Base-by-base conservation (phyloP, 441 rosid species). In the Euphorbia celastroides region DNA sequence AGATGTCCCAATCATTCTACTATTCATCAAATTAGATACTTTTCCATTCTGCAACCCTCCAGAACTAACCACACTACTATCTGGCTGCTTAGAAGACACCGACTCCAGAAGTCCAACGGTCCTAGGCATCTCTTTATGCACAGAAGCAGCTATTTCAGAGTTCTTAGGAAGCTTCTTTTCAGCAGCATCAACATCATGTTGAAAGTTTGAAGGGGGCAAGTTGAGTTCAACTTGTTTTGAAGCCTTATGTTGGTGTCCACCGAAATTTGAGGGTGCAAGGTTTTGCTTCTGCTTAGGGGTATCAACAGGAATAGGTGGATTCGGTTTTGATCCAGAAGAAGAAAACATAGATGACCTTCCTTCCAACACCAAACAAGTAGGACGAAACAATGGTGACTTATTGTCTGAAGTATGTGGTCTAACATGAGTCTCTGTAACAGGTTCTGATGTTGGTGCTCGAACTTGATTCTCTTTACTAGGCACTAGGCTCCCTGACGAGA, bases 221-320 rank as follows among this genome's bases (percentile, higher is more conserved):
- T 86, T 89, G 79, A 89, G 72, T 59, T 92, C 95, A 65, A 89
- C 92, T 66, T 82, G 93, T 80, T 79, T 88, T 25, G 76, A 42
- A 58, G 77, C 82, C 81, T 77, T 88, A 67, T 66, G 73, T 65
- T 76, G 82, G 51, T 76, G 60, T 74, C 78, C 89, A 2, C 61
- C 46, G n/a, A 31, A 69, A 57, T 68, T 81, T 73, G 75, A 71
- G 26, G 77, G 73, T 34, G 71, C 66, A 28, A 72, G 73, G 70
- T 75, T 83, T 68, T 80, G 82, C 68, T 75, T 84, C 67, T 75
- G 84, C 57, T 62, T 62, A 70, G 63, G 26, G 59, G n/a, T n/a
- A n/a, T 70, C 76, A 42, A 42, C 67, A 57, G 77, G 66, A 7
- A 30, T 61, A 60, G 79, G 62, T 13, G 70, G 61, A 57, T 60